Conservation (phyloP, 2,329 filamentous ascomycete genomes). For the Venturia effusa region DNA sequence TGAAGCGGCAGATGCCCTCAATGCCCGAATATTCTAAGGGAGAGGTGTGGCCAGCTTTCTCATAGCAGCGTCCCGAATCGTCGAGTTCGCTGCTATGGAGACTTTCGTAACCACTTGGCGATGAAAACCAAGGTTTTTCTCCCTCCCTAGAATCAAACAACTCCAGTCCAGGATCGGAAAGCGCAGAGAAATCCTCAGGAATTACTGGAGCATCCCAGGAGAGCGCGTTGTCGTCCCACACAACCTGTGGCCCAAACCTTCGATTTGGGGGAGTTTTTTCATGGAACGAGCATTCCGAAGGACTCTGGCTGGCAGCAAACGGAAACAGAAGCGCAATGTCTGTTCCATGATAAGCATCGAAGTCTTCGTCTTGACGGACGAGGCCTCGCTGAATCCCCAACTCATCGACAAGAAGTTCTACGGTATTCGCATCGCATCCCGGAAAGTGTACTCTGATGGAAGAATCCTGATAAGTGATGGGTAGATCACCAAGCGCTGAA, state of each 20-base stretch:
- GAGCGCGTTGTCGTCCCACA: constrained; percentile 15
- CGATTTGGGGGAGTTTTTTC: constrained; percentile 25
- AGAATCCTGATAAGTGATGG: constrained; percentile 56
- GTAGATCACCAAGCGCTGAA: constrained; percentile 69
- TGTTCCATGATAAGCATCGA: constrained; percentile 55
- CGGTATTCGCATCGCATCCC: constrained; percentile 73
- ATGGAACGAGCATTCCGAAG: constrained; percentile 36
- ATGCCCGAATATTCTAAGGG: constrained; percentile 50
- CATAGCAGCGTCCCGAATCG: constrained; percentile 17
- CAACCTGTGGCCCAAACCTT: background rate
- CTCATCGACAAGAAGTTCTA: constrained; percentile 77
- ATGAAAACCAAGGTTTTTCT: constrained; percentile 43
- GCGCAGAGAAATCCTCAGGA: constrained; percentile 17
- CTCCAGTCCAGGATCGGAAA: constrained; percentile 29
- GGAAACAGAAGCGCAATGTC: constrained; percentile 74
- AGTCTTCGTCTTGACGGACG: constrained; percentile 68
- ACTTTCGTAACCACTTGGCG: constrained; percentile 46
- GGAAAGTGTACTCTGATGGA: constrained; percentile 77
- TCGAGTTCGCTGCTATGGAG: constrained; percentile 44
- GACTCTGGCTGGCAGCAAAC: constrained; percentile 57
- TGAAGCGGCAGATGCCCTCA: constrained; percentile 55
- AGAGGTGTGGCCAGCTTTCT: constrained; percentile 17
- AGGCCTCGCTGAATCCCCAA: constrained; percentile 72
- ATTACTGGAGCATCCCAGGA: background rate
- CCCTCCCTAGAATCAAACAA: constrained; percentile 28